Base-by-base conservation (phyloP, 2,329 filamentous ascomycete genomes). In the Emericellopsis atlantica region DNA sequence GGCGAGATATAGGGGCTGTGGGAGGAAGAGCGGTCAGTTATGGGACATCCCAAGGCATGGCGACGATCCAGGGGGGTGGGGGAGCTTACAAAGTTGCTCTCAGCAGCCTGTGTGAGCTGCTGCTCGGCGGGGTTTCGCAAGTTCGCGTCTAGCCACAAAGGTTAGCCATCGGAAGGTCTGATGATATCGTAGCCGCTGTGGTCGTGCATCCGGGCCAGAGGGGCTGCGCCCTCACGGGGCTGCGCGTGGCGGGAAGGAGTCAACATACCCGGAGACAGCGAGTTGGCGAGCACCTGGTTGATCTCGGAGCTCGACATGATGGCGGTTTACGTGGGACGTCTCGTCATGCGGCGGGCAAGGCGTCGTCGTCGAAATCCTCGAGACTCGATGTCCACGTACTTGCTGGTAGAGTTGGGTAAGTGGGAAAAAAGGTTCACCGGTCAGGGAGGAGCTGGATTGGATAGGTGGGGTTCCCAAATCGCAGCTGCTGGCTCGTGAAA, bases 281-380 rank as follows among this genome's bases (percentile, higher is more conserved):
- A 96, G 72, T 89, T 90, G 68, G 87, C 80, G 73, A 98, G 84
- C 72, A 98, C 90, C 70, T 88, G 83, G 73, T 90, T 94, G 72
- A 96, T 93, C 72, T 96, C 87, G 84, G 93, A 69, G 71, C 70
- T 75, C 65, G 73, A 75, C 74, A 77, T 87, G 64, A 58, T 71
- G 62, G 59, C 54, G 56, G 57, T 55, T 53, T 49, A 29, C 26
- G 50, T 45, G 42, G 47, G 46, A 45, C 49, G 53, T 51, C 47
- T 59, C 55, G 56, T 59, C 60, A 62, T 62, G 56, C 59, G 58
- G 26, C 26, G 26, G 12, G 26, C 12, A 29, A 12, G 55, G 47
- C 52, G 39, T 24, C n/a, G 33, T 34, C 26, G 26, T 29, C 26
- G 26, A 12, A 12, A 29, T 9, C 26, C 26, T 21, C 26, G 12